phyloP scores from a whole-genome alignment of 2,329 filamentous ascomycete species.

The Xylaria sp. region DNA sequence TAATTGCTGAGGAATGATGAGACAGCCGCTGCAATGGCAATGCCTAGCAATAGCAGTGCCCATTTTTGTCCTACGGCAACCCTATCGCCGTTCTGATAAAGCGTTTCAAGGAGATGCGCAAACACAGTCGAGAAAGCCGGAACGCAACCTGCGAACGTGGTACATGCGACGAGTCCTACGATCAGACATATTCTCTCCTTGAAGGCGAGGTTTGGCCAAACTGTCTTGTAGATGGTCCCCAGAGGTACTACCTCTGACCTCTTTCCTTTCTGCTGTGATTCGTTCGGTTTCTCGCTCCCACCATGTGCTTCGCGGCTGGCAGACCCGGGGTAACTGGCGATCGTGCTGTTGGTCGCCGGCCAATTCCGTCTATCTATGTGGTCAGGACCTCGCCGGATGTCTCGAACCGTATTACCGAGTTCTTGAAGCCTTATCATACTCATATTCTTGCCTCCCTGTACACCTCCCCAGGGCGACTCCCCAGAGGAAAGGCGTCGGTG shows the following conservation, averaged over 20 bases:
- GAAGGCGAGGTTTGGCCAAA: conserved; percentile 67
- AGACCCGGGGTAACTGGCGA: neutral
- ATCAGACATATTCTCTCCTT: conserved; percentile 58
- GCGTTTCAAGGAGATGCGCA: conserved; percentile 70
- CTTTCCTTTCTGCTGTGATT: neutral
- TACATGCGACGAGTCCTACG: conserved; percentile 61
- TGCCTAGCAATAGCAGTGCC: conserved; percentile 68
- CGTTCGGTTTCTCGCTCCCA: neutral
- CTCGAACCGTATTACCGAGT: conserved; percentile 24
- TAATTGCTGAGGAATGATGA: conserved; percentile 70
- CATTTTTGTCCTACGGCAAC: conserved; percentile 61
- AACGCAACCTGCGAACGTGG: conserved; percentile 67
- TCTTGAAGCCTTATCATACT: conserved; percentile 28
- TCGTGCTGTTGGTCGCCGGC: neutral
- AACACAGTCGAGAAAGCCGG: conserved; percentile 79
- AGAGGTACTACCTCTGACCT: conserved; percentile 41
- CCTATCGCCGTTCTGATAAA: conserved; percentile 60
- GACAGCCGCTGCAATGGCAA: conserved; percentile 68
- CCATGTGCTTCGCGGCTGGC: neutral
- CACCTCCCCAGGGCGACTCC: neutral
- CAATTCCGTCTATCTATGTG: conserved; percentile 1
- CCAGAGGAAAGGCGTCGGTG: neutral
- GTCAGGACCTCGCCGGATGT: conserved; percentile 14
- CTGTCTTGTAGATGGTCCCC: conserved; percentile 62
- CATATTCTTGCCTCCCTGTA: conserved; percentile 8